Conservation (phyloP, 2,329 filamentous ascomycete genomes). For the Drechslera avenae region DNA sequence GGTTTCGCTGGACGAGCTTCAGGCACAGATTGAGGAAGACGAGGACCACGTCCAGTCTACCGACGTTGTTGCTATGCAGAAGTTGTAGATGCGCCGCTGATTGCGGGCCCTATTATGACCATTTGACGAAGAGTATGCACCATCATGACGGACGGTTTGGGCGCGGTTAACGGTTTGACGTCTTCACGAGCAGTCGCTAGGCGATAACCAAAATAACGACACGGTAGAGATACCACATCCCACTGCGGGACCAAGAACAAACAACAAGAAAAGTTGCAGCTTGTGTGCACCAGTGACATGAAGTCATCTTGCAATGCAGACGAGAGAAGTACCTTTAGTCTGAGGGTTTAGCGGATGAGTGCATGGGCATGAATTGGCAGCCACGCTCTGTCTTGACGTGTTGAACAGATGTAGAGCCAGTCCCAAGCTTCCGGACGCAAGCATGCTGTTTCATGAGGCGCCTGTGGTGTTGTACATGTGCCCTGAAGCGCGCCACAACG, state of each 20-base stretch:
- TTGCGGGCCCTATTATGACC: slow-evolving; percentile 11
- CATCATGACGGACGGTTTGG: slow-evolving; percentile 33
- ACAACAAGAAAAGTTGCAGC: slow-evolving; percentile 11
- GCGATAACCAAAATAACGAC: slow-evolving; percentile 33
- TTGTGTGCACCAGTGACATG: slow-evolving; percentile 6
- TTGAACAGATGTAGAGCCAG: too few species aligned
- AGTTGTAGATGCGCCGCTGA: slow-evolving; percentile 42
- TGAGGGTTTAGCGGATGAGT: too few species aligned
- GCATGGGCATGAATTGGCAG: too few species aligned
- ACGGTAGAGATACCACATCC: slow-evolving; percentile 30
- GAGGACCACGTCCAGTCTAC: slow-evolving; percentile 97
- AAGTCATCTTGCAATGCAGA: too few species aligned
- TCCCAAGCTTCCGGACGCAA: too few species aligned
- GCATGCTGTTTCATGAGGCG: slow-evolving; percentile 26
- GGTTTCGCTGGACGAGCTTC: slow-evolving; percentile 83
- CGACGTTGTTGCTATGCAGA: slow-evolving; percentile 72
- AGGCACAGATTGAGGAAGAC: slow-evolving; percentile 81
- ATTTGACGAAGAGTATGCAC: slow-evolving; percentile 22
- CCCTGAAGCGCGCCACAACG: slow-evolving; percentile 9
- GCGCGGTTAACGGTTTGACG: slow-evolving; percentile 35
- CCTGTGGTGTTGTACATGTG: slow-evolving; percentile 12
- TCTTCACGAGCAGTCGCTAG: slow-evolving; percentile 41
- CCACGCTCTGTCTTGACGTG: too few species aligned
- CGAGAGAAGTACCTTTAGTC: too few species aligned
- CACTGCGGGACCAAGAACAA: slow-evolving; percentile 15